Base-by-base conservation (phyloP, 345 rosid genomes). In the Citrus maxima region DNA sequence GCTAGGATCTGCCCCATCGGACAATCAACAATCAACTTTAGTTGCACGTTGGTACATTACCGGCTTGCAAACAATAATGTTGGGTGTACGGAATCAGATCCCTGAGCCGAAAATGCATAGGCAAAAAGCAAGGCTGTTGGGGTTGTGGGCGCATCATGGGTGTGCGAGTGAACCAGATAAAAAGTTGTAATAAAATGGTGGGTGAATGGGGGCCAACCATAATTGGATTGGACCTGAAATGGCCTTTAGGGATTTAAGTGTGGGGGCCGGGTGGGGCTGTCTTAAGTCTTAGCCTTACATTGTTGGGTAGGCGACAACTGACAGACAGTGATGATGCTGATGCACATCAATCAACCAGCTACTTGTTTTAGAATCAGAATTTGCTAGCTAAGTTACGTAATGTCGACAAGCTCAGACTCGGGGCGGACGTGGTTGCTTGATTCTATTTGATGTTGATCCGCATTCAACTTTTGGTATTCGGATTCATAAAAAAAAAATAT, bases 351-450 rank as follows among this genome's bases (percentile, higher is more conserved):
- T 60, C 8, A 70, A 51, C 59, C 12, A 18, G 10, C 27, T 10
- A 10, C 4, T 61, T 4, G 24, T 24, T n/a, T 72, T 34, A n/a
- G 68, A 70, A 67, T 76, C 63, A 28, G 61, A 16, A 77, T 37
- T 84, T 80, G 76, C 78, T 70, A 74, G 67, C 69, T 46, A 75
- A 80, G 73, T 60, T 84, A 76, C 84, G 78, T 60, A 25, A 55
- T 76, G 84, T 59, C 79, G 78, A 81, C 81, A 58, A 75, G 54
- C 25, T 64, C 74, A 8, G 24, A 46, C 18, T 24, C 72, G 4
- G 28, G 7, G 10, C 27, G 1, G 49, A 49, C 49, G 14, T 4
- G 19, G 82, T 72, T 75, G 32, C 46, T 63, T 28, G 2, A 71
- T 54, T 35, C 37, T 35, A 35, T 35, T 35, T 35, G 37, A 35